Conservation (phyloP, 2,329 filamentous ascomycete species). For the Exophiala sp. region DNA sequence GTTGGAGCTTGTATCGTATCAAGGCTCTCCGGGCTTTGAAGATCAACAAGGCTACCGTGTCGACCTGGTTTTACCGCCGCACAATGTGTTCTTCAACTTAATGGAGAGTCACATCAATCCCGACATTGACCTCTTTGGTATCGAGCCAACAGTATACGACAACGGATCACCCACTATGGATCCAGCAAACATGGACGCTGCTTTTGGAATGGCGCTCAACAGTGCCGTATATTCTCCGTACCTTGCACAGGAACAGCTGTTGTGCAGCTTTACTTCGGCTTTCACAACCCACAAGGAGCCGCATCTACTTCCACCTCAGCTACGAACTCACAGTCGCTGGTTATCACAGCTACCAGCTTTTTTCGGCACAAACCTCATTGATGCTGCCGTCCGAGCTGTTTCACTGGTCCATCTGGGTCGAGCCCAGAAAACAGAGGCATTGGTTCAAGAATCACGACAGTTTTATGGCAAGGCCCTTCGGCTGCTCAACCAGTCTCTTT, state of each 20-base stretch:
- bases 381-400: constrained; percentile 30
- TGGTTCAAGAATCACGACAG: constrained; percentile 31
- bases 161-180: constrained; percentile 8
- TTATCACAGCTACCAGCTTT: constrained; percentile 22
- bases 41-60: background rate
- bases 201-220: constrained; percentile 11
- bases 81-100: constrained; percentile 11
- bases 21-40: constrained; percentile 7
- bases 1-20: constrained; percentile 13
- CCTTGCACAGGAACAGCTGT: constrained; percentile 25
- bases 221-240: constrained; percentile 18
- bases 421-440: constrained; percentile 24
- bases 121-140: constrained; percentile 3
- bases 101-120: constrained; percentile 14
- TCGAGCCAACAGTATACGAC: background rate
- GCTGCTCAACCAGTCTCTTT: constrained; percentile 31
- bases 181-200: background rate
- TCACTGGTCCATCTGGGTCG: constrained; percentile 32
- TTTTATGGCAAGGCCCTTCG: constrained; percentile 34
- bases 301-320: constrained; percentile 7
- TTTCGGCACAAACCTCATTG: constrained; percentile 25
- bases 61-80: constrained; percentile 7
- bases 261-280: constrained; percentile 18
- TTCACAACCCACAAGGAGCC: constrained; percentile 2
- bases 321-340: constrained; percentile 25